Base-by-base conservation (phyloP, 495 filamentous ascomycete species). In the Coniosporium apollinis region DNA sequence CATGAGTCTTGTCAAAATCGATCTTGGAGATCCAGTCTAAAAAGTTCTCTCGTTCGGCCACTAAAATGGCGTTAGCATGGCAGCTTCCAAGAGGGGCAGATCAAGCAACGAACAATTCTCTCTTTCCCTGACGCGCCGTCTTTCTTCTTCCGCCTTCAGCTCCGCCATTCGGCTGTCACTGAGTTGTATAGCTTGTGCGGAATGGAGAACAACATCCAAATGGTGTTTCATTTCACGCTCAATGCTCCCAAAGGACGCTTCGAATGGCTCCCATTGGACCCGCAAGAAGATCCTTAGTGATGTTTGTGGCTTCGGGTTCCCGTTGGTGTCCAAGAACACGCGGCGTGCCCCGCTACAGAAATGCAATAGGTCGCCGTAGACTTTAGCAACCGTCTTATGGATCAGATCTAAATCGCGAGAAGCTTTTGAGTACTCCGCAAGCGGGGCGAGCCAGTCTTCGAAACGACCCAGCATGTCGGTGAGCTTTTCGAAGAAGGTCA, bases 191-290 rank as follows among this genome's bases (percentile, higher is more conserved):
- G 38, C 38, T 22, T 43, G 40, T 7, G 17, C 34, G 15, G 40
- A 21, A 3, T 33, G 36, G 3, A 17, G 28, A 4, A 43, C 17
- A 9, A 39, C 40, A 39, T 39, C 35, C 5, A 28, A n/a, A 31
- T 43, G 40, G 28, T 39, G 40, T 25, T 43, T 1, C 19, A 43
- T 21, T 13, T 21, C 25, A 30, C 1, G 4, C 13, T 39, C 19
- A 10, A 43, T 39, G 2, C 2, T 1, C 11, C 36, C 40, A 15
- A 43, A 43, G 2, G 15, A 10, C 10, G 3, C 24, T 22, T 37
- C 34, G 14, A 37, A 42, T 8, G 39, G 39, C 34, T 37, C 39
- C 39, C 39, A 42, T 28, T 42, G 39, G 1, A 28, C n/a, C 22
- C 33, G 33, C 25, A 36, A 10, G 22, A 42, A 42, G 8, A 22